A percentile compares a stretch with the other conserved stretches of the same genome.
Conservation (phyloP, 2,329 filamentous ascomycete genomes). For the Diaporthe sp. region DNA sequence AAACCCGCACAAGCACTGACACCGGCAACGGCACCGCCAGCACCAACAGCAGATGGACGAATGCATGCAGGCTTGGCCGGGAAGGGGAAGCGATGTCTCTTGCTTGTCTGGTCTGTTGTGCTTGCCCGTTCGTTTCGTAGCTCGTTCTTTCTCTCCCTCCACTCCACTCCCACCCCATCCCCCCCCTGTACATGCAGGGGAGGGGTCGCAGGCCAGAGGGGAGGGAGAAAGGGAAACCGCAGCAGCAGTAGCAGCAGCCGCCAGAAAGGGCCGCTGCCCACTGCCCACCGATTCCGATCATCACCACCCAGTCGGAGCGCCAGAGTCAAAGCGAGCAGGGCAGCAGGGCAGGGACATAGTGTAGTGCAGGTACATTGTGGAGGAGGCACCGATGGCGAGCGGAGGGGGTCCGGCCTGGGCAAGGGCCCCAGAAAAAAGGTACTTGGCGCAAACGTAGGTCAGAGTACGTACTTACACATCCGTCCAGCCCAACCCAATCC, state of each 20-base stretch:
- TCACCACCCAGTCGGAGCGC: conserved; percentile 18
- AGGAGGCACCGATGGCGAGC: neutral
- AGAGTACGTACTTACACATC: conserved; percentile 30
- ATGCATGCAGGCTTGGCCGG: conserved; percentile 18
- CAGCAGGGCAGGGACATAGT: neutral
- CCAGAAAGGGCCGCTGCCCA: too few species aligned
- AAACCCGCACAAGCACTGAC: neutral
- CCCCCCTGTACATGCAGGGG: conserved; percentile 16
- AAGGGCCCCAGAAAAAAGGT: conserved; percentile 22
- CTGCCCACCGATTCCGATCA: conserved; percentile 11
- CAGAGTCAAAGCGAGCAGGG: conserved; percentile 19
- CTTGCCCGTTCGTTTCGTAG: conserved; percentile 30
- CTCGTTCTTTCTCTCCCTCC: conserved; percentile 23
- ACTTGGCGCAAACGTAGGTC: conserved; percentile 23
- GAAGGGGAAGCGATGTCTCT: conserved; percentile 28
- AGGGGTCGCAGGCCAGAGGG: conserved; percentile 12
- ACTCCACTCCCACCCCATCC: conserved; percentile 18
- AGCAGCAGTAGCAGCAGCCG: neutral
- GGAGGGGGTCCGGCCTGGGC: conserved; percentile 9
- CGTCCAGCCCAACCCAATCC: conserved; percentile 31
- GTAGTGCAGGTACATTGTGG: neutral
- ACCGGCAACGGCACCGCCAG: neutral
- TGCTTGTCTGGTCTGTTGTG: conserved; percentile 16
- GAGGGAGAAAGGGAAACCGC: neutral
- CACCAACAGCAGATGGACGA: neutral